These are phyloP conservation scores for Rhizophagus sp. DNA, from an alignment of 192 early-diverging fungal genomes.

Conservation along the genomic window DNA sequence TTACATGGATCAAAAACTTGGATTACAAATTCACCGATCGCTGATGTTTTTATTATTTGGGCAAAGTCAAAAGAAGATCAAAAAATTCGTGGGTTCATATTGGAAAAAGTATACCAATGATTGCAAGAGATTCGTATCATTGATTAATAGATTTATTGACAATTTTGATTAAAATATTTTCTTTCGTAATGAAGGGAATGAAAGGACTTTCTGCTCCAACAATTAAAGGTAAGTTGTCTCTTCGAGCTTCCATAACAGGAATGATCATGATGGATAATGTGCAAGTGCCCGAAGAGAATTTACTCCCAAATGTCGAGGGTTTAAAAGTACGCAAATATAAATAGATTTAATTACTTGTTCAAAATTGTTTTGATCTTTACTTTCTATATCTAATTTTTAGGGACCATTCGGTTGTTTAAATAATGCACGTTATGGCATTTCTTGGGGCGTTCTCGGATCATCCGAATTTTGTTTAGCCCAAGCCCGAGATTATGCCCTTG, in stretches of 20 bases:
- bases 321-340: constrained; percentile 51
- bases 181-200: constrained; percentile 63
- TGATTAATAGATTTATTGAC: constrained; percentile 15
- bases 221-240: constrained; percentile 95
- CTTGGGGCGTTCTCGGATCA: constrained; percentile 95
- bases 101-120: constrained; percentile 72
- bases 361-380: not conserved
- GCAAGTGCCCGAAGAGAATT: constrained; percentile 84
- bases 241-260: constrained; percentile 92
- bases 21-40: constrained; percentile 99
- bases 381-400: constrained; percentile 8
- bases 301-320: constrained; percentile 88
- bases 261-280: constrained; percentile 99
- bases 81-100: constrained; percentile 90
- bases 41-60: constrained; percentile 97
- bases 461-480: constrained; percentile 89
- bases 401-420: constrained; percentile 98
- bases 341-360: not conserved
- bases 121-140: not conserved
- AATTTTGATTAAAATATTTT: constrained; percentile 14
- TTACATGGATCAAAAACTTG: constrained; percentile 95
- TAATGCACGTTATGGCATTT: constrained; percentile 95
- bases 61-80: constrained; percentile 79
- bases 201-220: constrained; percentile 83
- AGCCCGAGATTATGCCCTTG: constrained; percentile 88